Evolutionary conservation across 768 basidiomycete genomes (phyloP).

Genomic region (Lactarius vividus): DNA sequence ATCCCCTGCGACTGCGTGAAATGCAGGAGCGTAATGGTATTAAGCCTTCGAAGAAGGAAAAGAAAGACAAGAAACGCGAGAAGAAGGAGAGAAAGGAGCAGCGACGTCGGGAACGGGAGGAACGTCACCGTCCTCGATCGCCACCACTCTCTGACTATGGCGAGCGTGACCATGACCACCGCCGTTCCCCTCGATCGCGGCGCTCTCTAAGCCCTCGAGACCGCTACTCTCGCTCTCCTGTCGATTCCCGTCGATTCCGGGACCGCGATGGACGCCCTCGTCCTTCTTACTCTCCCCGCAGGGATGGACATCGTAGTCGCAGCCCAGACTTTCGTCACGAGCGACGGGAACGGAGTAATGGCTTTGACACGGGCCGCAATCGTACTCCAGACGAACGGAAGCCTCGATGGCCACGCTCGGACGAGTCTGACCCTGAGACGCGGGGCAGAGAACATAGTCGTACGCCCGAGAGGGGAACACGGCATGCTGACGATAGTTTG

Average conservation of each 20-base stretch:
- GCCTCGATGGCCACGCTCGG: slow-evolving; percentile 48
- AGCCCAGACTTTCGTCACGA: slow-evolving; percentile 21
- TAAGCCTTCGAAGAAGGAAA: slow-evolving; percentile 73
- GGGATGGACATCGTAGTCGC: slow-evolving; percentile 31
- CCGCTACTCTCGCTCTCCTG: slow-evolving; percentile 51
- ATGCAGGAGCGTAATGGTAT: slow-evolving; percentile 81
- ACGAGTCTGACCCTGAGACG: slow-evolving; percentile 46
- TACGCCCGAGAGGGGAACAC: slow-evolving; percentile 28
- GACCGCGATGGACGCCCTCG: slow-evolving; percentile 28
- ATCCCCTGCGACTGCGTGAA: slow-evolving; percentile 80
- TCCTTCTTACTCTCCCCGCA: slow-evolving; percentile 31
- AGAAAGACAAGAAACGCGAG: slow-evolving; percentile 59
- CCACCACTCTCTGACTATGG: slow-evolving; percentile 34
- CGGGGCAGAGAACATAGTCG: slow-evolving; percentile 33
- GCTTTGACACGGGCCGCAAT: slow-evolving; percentile 24
- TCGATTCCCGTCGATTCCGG: slow-evolving; percentile 34
- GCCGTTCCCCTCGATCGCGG: slow-evolving; percentile 33
- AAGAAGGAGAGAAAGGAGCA: slow-evolving; percentile 41
- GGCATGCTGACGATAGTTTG: slow-evolving; percentile 33
- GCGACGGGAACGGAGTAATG: slow-evolving; percentile 27
- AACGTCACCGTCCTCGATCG: slow-evolving; percentile 28
- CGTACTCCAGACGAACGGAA: slow-evolving; percentile 35
- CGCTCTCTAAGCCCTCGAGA: slow-evolving; percentile 46
- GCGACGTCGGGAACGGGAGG: slow-evolving; percentile 30
- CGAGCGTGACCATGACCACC: slow-evolving; percentile 36